Percentiles rank a stretch among this genome's conserved stretches.
Evolutionary conservation across 2,329 filamentous ascomycete species (phyloP).

Genomic region (Lomentospora prolificans): DNA sequence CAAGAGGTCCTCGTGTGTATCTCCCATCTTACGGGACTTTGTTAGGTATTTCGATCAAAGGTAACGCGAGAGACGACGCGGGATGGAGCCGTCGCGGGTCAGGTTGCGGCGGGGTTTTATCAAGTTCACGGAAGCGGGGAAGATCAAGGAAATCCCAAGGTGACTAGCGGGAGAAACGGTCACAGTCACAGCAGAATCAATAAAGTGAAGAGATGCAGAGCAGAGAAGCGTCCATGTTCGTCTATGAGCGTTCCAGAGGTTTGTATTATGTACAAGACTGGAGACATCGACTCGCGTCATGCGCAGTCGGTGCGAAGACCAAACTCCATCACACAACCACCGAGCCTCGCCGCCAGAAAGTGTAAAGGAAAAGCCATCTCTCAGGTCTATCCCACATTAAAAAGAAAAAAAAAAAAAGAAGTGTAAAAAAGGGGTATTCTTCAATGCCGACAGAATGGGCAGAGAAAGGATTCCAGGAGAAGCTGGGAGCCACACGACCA

Average conservation of each 20-base stretch:
- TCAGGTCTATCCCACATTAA: not conserved
- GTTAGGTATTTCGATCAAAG: not conserved
- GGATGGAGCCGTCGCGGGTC: no score
- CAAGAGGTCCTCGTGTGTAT: constrained; percentile 19
- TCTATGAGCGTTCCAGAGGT: not conserved
- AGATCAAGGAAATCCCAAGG: no score
- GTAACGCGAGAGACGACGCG: not conserved
- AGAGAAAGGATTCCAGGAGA: no score
- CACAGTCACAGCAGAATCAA: no score
- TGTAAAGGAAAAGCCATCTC: not conserved
- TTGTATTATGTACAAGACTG: not conserved
- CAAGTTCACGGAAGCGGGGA: no score
- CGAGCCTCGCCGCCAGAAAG: not conserved
- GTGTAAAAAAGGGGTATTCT: constrained; percentile 1
- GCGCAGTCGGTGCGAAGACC: no score
- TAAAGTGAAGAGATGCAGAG: not conserved
- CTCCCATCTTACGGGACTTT: not conserved
- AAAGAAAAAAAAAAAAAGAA: constrained; percentile 4
- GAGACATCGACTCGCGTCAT: not conserved
- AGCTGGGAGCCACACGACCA: not conserved
- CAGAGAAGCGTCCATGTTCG: not conserved
- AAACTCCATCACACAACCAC: not conserved
- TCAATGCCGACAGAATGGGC: not conserved
- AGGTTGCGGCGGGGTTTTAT: no score
- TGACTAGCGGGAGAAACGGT: no score